Conservation (phyloP, 2,329 filamentous ascomycete genomes). For the Chrysoporthe deuterocubensis region DNA sequence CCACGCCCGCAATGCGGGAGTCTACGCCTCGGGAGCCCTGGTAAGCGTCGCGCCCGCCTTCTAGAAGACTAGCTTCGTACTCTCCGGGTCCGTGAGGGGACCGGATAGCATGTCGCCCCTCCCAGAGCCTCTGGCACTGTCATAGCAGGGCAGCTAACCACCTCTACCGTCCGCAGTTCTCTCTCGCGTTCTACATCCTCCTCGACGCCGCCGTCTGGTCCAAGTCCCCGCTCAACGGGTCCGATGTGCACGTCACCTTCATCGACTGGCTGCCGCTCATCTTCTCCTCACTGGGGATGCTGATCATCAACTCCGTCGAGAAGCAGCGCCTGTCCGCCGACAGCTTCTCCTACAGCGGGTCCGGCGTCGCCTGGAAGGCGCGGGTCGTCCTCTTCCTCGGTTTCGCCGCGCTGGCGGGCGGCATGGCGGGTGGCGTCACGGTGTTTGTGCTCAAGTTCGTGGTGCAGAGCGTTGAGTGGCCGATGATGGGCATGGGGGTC, state of each 20-base stretch:
- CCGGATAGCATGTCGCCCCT: neutral
- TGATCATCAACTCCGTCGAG: conserved; percentile 73
- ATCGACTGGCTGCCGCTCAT: conserved; percentile 73
- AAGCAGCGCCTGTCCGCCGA: conserved; percentile 68
- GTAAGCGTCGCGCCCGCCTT: conserved; percentile 45
- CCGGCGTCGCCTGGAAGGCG: conserved; percentile 70
- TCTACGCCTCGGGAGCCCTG: conserved; percentile 66
- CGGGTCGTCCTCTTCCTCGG: conserved; percentile 70
- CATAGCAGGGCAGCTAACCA: neutral
- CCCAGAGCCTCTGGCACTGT: neutral
- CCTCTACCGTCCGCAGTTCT: conserved; percentile 54
- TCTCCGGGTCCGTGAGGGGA: neutral
- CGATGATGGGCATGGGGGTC: conserved; percentile 66
- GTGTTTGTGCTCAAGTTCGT: conserved; percentile 70
- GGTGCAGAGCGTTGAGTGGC: conserved; percentile 60
- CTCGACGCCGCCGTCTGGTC: conserved; percentile 72
- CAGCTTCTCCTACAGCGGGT: conserved; percentile 65
- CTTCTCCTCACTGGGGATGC: conserved; percentile 69
- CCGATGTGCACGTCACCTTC: conserved; percentile 66
- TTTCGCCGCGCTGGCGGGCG: conserved; percentile 67
- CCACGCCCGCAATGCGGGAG: conserved; percentile 65
- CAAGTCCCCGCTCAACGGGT: conserved; percentile 62
- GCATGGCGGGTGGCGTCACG: conserved; percentile 71
- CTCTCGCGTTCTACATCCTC: conserved; percentile 70
- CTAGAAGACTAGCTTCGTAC: neutral